Base-by-base conservation (phyloP, 2,329 filamentous ascomycete species). In the Cadophora gregata region DNA sequence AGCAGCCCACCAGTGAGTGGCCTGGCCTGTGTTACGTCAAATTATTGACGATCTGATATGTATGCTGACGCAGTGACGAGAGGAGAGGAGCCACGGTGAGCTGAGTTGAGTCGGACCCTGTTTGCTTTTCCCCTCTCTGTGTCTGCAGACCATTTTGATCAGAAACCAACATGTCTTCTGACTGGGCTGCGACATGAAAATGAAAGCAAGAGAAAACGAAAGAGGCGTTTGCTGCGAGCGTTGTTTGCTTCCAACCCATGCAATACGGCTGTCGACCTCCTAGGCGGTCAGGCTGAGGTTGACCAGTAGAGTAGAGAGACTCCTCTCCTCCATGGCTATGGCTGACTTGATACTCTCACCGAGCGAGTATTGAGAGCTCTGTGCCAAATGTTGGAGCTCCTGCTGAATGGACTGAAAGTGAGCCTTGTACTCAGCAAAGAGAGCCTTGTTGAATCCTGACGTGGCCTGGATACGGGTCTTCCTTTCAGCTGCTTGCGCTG, bases 321-420 rank as follows among this genome's bases (percentile, higher is more conserved):
- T 24, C 29, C 38, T 36, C 55, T 38, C 21, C 42, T 24, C 42
- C 55, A 33, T 7, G n/a, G n/a, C n/a, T n/a, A 38, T 38, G 21
- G 10, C 31, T 31, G 31, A 27, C 31, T 25, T 6, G 9, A 38
- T 42, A 16, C 33, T 38, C 55, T 42, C 55, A 58, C 55, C 55
- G 55, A 58, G 55, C 55, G 55, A 58, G 55, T 58, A 42, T 38
- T 58, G 33, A 38, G 21, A 47, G 5, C n/a, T 6, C 8, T 45
- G 42, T 47, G 6, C 42, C n/a, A n/a, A 47, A n/a, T 47, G 14
- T 47, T 21, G 42, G 10, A 9, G 21, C 14, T 19, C 19, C 19
- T 42, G 38, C 12, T 42, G 38, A 42, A 16, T 42, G 38, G 38
- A 42, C 12, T 42, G 38, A 42, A 10, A 33, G 5, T 33, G 25